Percentiles rank a stretch among this genome's conserved stretches.
Conservation (phyloP, 2,329 filamentous ascomycete species). For the Didymosphaeria variabile region DNA sequence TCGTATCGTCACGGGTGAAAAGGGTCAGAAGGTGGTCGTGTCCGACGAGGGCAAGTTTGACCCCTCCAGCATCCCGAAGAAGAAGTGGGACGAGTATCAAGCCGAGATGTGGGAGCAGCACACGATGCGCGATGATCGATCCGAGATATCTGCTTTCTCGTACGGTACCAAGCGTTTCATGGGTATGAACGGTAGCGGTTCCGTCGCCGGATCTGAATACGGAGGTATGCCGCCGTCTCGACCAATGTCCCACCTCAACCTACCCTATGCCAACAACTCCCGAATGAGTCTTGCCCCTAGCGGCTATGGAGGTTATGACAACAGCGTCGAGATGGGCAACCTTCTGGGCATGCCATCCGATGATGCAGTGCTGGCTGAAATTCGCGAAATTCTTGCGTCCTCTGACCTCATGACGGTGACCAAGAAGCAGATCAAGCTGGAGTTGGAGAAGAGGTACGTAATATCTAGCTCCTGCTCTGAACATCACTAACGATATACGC, state of each 20-base stretch:
- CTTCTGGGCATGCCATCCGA: slow-evolving; percentile 83
- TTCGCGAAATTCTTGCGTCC: slow-evolving; percentile 88
- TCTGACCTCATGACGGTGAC: slow-evolving; percentile 97
- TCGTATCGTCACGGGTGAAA: slow-evolving; percentile 93
- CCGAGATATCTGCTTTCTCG: slow-evolving; percentile 90
- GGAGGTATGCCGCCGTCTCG: slow-evolving; percentile 61
- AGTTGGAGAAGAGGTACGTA: slow-evolving; percentile 78
- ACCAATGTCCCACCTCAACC: slow-evolving; percentile 67
- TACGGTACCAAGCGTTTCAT: slow-evolving; percentile 84
- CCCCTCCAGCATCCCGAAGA: slow-evolving; percentile 88
- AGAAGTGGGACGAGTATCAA: slow-evolving; percentile 99
- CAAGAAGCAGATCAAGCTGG: slow-evolving; percentile 96
- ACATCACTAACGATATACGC: slow-evolving; percentile 28
- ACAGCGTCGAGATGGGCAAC: slow-evolving; percentile 73
- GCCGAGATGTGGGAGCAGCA: slow-evolving; percentile 96
- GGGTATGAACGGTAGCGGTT: slow-evolving; percentile 55
- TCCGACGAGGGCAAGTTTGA: slow-evolving; percentile 99
- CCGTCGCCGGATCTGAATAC: slow-evolving; percentile 69
- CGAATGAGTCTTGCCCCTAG: slow-evolving; percentile 68
- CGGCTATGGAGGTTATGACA: slow-evolving; percentile 57
- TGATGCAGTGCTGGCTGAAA: slow-evolving; percentile 90
- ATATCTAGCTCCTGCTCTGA: not conserved
- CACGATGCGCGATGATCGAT: slow-evolving; percentile 81
- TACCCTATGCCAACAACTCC: slow-evolving; percentile 58
- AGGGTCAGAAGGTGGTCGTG: slow-evolving; percentile 89